A percentile compares a stretch with the other conserved stretches of the same genome.
phyloP scores from a whole-genome alignment of 257 asterid genomes.

The Solanum tarapatanum region DNA sequence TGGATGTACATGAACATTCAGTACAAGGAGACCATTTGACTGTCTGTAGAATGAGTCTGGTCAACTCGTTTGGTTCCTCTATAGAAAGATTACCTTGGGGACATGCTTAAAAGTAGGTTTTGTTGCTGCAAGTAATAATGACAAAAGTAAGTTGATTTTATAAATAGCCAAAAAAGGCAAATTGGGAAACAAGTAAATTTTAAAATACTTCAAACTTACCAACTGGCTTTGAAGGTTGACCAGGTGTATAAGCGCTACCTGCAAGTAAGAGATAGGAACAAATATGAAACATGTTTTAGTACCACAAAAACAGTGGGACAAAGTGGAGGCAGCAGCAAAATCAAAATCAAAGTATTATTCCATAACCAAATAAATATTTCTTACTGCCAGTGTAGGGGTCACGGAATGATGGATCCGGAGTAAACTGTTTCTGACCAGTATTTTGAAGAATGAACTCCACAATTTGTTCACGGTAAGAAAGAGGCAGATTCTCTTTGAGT shows the following conservation, averaged over 20 bases:
- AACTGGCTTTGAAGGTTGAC: conserved; percentile 51
- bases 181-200: neutral
- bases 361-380: conserved; percentile 11
- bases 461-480: conserved; percentile 84
- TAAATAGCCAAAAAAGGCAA: conserved; percentile 3
- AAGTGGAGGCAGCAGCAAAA: neutral
- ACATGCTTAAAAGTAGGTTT: conserved; percentile 85
- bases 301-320: neutral
- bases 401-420: conserved; percentile 65
- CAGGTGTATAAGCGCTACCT: conserved; percentile 94
- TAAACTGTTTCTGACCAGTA: conserved; percentile 65
- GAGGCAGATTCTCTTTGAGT: conserved; percentile 77
- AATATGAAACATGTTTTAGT: neutral
- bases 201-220: conserved; percentile 17
- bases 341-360: neutral
- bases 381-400: conserved; percentile 97
- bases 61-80: neutral
- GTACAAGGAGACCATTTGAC: neutral
- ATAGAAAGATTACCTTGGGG: conserved; percentile 51
- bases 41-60: neutral
- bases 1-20: neutral
- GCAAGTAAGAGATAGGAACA: conserved; percentile 9
- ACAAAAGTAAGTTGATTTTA: neutral
- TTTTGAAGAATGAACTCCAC: conserved; percentile 87
- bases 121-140: conserved; percentile 21